A percentile compares a stretch with the other conserved stretches of the same genome.
Evolutionary conservation across 768 basidiomycete genomes (phyloP).

Genomic region (Boletus insuetus): DNA sequence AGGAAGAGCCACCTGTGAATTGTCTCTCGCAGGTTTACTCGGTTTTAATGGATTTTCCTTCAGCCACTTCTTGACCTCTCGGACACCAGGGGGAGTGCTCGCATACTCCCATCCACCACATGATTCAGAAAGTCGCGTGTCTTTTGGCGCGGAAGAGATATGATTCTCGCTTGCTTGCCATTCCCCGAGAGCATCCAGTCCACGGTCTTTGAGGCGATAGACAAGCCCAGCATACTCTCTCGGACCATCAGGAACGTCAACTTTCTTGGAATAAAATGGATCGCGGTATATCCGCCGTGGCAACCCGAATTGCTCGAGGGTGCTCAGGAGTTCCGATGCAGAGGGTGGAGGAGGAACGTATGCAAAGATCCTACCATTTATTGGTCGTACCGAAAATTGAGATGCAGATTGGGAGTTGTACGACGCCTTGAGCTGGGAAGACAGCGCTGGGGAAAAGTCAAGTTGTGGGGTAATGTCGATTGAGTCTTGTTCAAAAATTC

Average conservation of each 20-base stretch:
- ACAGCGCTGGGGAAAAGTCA: neutral
- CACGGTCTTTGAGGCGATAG: conserved; percentile 68
- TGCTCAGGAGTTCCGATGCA: conserved; percentile 42
- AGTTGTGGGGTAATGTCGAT: neutral
- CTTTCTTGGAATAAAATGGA: conserved; percentile 75
- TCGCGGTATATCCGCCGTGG: conserved; percentile 64
- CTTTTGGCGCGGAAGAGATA: neutral
- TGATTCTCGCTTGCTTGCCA: conserved; percentile 42
- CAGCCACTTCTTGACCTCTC: conserved; percentile 56
- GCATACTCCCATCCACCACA: conserved; percentile 82
- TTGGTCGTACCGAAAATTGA: conserved; percentile 1
- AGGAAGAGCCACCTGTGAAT: conserved; percentile 49
- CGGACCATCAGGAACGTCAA: conserved; percentile 65
- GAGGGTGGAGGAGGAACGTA: conserved; percentile 55
- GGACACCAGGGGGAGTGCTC: conserved; percentile 59
- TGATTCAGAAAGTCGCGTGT: conserved; percentile 20
- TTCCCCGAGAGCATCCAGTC: conserved; percentile 53
- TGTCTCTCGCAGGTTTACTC: conserved; percentile 23
- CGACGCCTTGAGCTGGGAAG: conserved; percentile 15
- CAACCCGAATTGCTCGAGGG: conserved; percentile 46
- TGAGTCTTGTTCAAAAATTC: conserved; percentile 16
- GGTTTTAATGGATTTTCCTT: conserved; percentile 20
- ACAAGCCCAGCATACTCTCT: conserved; percentile 77
- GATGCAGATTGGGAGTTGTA: conserved; percentile 8
- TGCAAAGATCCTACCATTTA: conserved; percentile 30